Conservation (phyloP, 192 early-diverging fungal species). For the Backusella australiensis region DNA sequence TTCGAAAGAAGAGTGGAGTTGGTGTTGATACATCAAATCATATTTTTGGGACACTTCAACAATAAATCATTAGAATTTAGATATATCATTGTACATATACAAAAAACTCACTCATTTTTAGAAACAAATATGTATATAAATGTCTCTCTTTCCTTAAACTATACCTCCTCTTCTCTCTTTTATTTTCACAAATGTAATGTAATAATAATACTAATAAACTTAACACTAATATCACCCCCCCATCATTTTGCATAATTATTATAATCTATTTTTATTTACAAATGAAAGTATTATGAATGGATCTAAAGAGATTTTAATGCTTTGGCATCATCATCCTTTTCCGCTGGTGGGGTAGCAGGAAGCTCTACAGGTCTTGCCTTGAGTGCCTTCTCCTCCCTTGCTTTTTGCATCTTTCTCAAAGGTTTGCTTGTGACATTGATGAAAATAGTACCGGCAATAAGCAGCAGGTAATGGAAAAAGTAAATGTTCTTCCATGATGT, state of each 20-base stretch:
- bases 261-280: neutral
- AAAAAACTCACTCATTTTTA: neutral
- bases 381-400: neutral
- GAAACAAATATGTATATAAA: neutral
- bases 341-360: neutral
- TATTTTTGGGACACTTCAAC: constrained; percentile 15
- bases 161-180: neutral
- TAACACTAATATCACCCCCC: neutral
- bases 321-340: neutral
- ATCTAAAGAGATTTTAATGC: neutral
- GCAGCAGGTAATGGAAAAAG: neutral
- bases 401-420: neutral
- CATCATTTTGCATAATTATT: neutral
- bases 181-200: neutral
- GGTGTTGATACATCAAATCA: neutral
- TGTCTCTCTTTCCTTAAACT: neutral
- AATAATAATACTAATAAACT: neutral
- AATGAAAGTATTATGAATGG: neutral
- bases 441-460: neutral
- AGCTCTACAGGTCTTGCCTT: neutral
- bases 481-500: neutral
- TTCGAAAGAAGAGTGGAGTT: constrained; percentile 13
- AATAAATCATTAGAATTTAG: neutral
- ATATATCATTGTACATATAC: neutral
- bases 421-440: neutral